Evolutionary conservation across 352 stramenopile genomes (phyloP).

Genomic region (Pythium guiyangense): DNA sequence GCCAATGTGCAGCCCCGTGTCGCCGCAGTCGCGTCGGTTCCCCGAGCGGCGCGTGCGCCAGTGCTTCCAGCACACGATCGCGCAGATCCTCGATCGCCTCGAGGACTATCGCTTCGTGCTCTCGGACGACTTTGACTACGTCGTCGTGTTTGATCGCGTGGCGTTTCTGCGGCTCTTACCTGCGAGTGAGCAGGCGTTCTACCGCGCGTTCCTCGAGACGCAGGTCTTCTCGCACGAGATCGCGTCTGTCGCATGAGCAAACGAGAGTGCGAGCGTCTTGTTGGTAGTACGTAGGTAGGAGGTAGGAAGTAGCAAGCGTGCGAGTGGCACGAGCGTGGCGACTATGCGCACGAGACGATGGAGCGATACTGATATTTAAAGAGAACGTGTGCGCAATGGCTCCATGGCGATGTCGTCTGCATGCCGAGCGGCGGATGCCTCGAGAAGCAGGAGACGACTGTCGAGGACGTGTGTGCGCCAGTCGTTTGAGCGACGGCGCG

Average conservation of each 20-base stretch:
- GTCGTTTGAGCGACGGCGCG: too few relatives aligned
- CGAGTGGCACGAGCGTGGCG: background rate
- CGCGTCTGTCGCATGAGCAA: constrained; percentile 43
- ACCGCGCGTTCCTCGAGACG: constrained; percentile 76
- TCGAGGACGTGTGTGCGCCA: too few relatives aligned
- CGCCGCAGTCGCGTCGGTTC: constrained; percentile 28
- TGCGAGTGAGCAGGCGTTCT: constrained; percentile 57
- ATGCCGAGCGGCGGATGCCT: too few relatives aligned
- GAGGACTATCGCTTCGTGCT: constrained; percentile 83
- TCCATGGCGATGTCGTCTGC: too few relatives aligned
- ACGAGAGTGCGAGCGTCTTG: background rate
- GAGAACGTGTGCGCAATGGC: too few relatives aligned
- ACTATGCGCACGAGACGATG: background rate
- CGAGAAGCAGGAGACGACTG: background rate
- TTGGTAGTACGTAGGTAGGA: background rate
- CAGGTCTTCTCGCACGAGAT: constrained; percentile 86
- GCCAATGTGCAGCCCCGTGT: constrained; percentile 44
- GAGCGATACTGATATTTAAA: background rate
- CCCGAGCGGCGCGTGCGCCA: constrained; percentile 52
- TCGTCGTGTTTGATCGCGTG: constrained; percentile 81
- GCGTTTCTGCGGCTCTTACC: constrained; percentile 58
- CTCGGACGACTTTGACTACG: constrained; percentile 84
- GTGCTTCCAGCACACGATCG: constrained; percentile 49
- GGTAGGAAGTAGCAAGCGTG: background rate
- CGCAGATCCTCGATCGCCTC: constrained; percentile 47